These are phyloP conservation scores for Corylus heterophylla DNA, from an alignment of 306 rosid genomes.

Conservation along the genomic window DNA sequence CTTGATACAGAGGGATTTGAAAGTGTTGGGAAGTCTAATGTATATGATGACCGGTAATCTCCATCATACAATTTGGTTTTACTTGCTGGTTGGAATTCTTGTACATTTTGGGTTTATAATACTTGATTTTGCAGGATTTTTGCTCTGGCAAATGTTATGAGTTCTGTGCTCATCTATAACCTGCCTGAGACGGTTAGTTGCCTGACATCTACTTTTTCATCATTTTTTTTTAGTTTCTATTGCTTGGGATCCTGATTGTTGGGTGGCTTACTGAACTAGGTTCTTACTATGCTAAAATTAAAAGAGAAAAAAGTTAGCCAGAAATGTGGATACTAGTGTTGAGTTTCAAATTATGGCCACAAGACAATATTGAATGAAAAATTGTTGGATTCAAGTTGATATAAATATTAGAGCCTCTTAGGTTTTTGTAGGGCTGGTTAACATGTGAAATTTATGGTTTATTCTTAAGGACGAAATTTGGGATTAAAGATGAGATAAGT, in stretches of 20 bases:
- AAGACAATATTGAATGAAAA: background rate
- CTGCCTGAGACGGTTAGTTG: conserved; percentile 88
- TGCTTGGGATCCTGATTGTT: conserved; percentile 18
- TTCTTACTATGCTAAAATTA: background rate
- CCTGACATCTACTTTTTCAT: conserved; percentile 4
- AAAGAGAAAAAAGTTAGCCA: conserved; percentile 2
- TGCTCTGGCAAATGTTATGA: conserved; percentile 91
- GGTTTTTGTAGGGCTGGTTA: background rate
- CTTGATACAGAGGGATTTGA: conserved; percentile 99
- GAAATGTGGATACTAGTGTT: background rate
- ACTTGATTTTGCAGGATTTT: conserved; percentile 71
- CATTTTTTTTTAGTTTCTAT: conserved; percentile 22
- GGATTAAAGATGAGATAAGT: background rate
- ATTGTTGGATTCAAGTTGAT: background rate
- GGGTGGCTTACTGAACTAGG: conserved; percentile 16
- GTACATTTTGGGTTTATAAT: conserved; percentile 19
- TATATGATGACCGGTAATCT: conserved; percentile 94
- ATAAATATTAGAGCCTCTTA: background rate
- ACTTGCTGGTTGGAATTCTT: conserved; percentile 8
- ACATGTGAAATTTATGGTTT: background rate
- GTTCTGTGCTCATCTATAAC: conserved; percentile 93
- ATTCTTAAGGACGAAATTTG: background rate
- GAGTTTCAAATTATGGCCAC: background rate
- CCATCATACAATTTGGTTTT: conserved; percentile 24
- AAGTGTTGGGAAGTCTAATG: conserved; percentile 94